Base-by-base conservation (phyloP, 306 rosid genomes). In the Quillaja saponaria region DNA sequence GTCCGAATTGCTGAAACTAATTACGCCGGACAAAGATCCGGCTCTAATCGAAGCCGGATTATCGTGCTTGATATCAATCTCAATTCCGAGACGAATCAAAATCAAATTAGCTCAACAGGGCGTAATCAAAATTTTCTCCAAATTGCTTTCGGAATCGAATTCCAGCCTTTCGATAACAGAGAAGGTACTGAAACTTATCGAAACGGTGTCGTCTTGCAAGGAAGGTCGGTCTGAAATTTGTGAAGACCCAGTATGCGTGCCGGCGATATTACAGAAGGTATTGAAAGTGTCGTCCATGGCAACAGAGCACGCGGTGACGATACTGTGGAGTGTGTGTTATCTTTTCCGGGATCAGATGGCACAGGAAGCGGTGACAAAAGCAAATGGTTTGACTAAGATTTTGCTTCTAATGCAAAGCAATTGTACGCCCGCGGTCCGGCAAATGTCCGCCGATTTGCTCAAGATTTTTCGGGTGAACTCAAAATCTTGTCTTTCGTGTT, bases 321-420 rank as follows among this genome's bases (percentile, higher is more conserved):
- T 82, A 34, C 80, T 92, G 20, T 92, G 99, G 99, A 84, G 96
- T 39, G 82, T 92, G 12, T 92, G 96, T 6, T 89, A 85, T 63
- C 46, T 87, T 54, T 85, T 84, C 64, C 61, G 96, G 2, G 90
- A 84, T 52, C 69, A 80, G 55, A 76, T 64, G 56, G 95, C 96
- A 8, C 92, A 81, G 18, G 90, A 87, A 39, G 80, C 84, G 4
- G 87, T 87, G 47, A 81, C 83, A 2, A 76, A 72, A 54, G 94
- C 95, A 0, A 87, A 92, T 1, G 99, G 99, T 0, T 75, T 85
- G 49, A 83, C 99, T 1, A 92, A 89, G 82, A 85, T 89, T 21
- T 68, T 92, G 68, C 83, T 92, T 55, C 54, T 92, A 64, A 88
- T 92, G 94, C 99, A 92, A 80, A 89, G 91, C 42, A 85, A 92